These are phyloP conservation scores for Somion occarium DNA, from an alignment of 1,284 basidiomycete genomes.

Conservation along the genomic window DNA sequence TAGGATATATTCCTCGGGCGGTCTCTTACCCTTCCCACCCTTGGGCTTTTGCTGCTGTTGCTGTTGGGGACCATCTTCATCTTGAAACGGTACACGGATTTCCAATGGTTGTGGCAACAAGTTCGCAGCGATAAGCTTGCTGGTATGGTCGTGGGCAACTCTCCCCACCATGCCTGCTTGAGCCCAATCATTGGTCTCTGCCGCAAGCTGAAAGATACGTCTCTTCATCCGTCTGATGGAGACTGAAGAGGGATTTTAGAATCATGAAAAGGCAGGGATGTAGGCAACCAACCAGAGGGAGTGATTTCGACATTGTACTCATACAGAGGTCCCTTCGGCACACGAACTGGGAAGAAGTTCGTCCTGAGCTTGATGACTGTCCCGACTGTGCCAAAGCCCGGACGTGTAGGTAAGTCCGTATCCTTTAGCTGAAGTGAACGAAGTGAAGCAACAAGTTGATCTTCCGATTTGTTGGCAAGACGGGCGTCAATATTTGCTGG, in stretches of 20 bases:
- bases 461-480: slow-evolving; percentile 52
- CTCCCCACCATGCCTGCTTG: slow-evolving; percentile 42
- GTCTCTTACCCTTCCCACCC: slow-evolving; percentile 15
- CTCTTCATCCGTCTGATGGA: slow-evolving; percentile 54
- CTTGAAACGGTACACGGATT: slow-evolving; percentile 54
- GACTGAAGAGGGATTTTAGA: slow-evolving; percentile 25
- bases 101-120: slow-evolving; percentile 53
- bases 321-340: slow-evolving; percentile 55
- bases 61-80: slow-evolving; percentile 46
- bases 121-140: slow-evolving; percentile 57
- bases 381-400: slow-evolving; percentile 61
- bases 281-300: slow-evolving; percentile 32
- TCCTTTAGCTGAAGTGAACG: slow-evolving; percentile 34
- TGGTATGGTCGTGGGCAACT: slow-evolving; percentile 67
- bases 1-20: slow-evolving; percentile 55
- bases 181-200: slow-evolving; percentile 51
- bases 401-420: slow-evolving; percentile 59
- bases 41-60: slow-evolving; percentile 7
- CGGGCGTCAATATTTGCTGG: slow-evolving; percentile 55
- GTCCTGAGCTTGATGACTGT: slow-evolving; percentile 58
- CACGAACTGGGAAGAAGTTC: slow-evolving; percentile 69
- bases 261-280: too few species aligned
- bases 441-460: slow-evolving; percentile 50
- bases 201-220: slow-evolving; percentile 70
- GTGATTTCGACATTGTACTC: slow-evolving; percentile 68